Evolutionary conservation across 2,329 filamentous ascomycete species (phyloP), one percentile per base, ranked within the genome.

Genomic region (Cytospora mali): DNA sequence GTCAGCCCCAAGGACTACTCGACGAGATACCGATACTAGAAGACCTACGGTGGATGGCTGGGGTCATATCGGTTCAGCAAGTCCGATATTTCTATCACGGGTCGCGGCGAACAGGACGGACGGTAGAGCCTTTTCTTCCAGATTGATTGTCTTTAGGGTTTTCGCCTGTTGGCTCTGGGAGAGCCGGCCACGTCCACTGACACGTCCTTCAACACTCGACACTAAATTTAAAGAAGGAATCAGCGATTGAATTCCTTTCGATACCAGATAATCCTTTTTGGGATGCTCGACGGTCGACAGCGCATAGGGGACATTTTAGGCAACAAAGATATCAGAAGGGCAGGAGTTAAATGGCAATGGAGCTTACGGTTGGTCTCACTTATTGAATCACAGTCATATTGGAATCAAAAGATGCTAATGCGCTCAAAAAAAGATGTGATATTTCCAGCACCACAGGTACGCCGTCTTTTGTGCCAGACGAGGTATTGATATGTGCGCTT

Each of bases 1-100:
- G 93, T 98, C 68, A 96, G 92, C 73, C 95, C 94, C 1, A 99
- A 98, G 82, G 93, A 88, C 74, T 81, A 78, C 68, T 89, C 86
- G 39, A 90, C 88, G 2, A 80, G 88, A 71, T 91, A 90, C 71
- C 79, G 88, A 62, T 90, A 91, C 73, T 91, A 46, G 42, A 23
- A 4, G 10, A 23, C 6, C 7, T 23, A 23, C n/a, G 9, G 42
- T 46, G 42, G 42, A 46, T 46, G n/a, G n/a, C n/a, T 46, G 39
- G n/a, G n/a, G 14, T 21, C 16, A 42, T 1, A 21, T 21, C 10
- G n/a, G 42, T 11, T 46, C 18, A 46, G n/a, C 10, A n/a, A 21
- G 31, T 13, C 14, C 9, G n/a, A 6, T 46, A 42, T 11, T 5
- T 18, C 42, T n/a, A 46, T 23, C n/a, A 23, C 42, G 42, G 42